Percentiles rank a stretch among this genome's conserved stretches.
These are phyloP conservation scores for Picea glauca DNA, from an alignment of 75 land plant genomes.

Conservation along the genomic window DNA sequence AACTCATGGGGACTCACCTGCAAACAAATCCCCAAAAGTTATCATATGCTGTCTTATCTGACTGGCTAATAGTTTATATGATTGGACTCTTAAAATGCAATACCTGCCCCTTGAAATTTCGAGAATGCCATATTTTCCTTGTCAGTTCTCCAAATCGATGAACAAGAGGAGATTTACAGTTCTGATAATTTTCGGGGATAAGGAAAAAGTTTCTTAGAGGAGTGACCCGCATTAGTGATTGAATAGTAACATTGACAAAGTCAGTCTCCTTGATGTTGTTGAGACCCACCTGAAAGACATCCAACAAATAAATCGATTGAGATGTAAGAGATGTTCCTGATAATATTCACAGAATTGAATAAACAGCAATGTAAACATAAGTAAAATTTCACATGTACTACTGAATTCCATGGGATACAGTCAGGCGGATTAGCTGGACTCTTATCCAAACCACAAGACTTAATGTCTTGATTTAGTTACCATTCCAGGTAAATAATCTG, in stretches of 20 bases:
- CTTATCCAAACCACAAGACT: neutral
- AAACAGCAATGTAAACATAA: neutral
- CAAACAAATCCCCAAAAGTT: constrained; percentile 2
- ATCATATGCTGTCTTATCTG: neutral
- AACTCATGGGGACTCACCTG: constrained; percentile 99
- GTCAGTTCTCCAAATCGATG: constrained; percentile 98
- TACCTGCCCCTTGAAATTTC: constrained; percentile 98
- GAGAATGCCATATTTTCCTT: constrained; percentile 94
- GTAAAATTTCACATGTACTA: neutral
- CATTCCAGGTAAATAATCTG: constrained; percentile 99
- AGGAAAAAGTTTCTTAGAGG: constrained; percentile 93
- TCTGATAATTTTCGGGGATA: constrained; percentile 80
- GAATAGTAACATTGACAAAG: constrained; percentile 96
- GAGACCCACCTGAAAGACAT: constrained; percentile 72
- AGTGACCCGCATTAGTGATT: constrained; percentile 95
- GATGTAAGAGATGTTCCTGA: neutral
- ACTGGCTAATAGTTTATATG: neutral
- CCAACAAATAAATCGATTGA: neutral
- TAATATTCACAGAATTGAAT: neutral
- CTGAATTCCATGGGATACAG: neutral
- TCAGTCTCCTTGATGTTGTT: constrained; percentile 97
- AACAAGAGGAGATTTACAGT: constrained; percentile 90
- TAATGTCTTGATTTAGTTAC: constrained; percentile 21
- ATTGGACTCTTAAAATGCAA: neutral
- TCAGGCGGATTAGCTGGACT: neutral